Conservation (phyloP, 2,329 filamentous ascomycete species). For the Cadophora sp. region DNA sequence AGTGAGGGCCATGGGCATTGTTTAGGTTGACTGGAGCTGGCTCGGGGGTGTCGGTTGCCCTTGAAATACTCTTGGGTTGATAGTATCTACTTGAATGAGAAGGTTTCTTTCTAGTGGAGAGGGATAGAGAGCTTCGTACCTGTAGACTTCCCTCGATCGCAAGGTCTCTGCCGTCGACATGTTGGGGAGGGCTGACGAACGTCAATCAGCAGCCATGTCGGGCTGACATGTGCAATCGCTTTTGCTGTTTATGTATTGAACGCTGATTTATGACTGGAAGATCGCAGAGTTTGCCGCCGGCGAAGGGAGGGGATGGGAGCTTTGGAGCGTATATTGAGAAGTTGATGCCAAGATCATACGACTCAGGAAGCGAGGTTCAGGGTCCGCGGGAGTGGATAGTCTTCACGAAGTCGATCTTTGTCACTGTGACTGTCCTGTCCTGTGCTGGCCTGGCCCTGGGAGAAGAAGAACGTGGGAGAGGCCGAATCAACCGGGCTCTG, state of each 20-base stretch:
- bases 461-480: not conserved
- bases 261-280: not conserved
- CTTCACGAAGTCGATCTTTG: not conserved
- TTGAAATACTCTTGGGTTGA: conserved; percentile 27
- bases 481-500: not conserved
- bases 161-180: conserved; percentile 25
- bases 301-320: too few species aligned
- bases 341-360: conserved; percentile 5
- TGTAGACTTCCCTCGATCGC: conserved; percentile 31
- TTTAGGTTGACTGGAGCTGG: conserved; percentile 6
- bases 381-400: not conserved
- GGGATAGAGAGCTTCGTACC: conserved; percentile 5
- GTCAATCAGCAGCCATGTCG: not conserved
- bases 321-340: not conserved
- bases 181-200: not conserved
- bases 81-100: conserved; percentile 33
- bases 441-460: not conserved
- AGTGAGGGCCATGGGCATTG: not conserved
- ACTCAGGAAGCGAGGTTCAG: conserved; percentile 1
- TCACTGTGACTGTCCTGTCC: too few species aligned
- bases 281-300: not conserved
- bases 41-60: conserved; percentile 6
- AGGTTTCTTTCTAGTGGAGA: not conserved
- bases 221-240: not conserved
- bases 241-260: not conserved